Percentiles rank a stretch among this genome's conserved stretches.
These are phyloP conservation scores for Saccharum officinarum DNA, from an alignment of 176 grass and related monocot species.

Conservation along the genomic window DNA sequence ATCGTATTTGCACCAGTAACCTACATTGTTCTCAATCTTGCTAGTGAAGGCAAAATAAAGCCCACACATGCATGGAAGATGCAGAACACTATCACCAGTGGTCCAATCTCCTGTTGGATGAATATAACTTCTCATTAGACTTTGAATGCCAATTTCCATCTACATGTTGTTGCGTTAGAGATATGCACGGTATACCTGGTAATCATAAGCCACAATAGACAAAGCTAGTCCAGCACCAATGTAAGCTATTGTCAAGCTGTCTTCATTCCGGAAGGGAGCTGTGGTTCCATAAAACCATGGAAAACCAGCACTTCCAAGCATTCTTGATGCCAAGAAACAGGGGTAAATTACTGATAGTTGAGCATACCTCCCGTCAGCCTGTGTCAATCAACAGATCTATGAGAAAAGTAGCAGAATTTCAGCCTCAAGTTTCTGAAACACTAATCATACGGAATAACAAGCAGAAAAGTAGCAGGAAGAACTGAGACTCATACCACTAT, in stretches of 20 bases:
- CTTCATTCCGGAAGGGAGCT: conserved; percentile 54
- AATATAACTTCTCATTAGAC: not conserved
- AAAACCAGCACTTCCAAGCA: conserved; percentile 71
- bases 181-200: conserved; percentile 51
- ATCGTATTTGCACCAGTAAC: not conserved
- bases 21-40: conserved; percentile 84
- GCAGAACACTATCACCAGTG: conserved; percentile 78
- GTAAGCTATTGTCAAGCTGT: conserved; percentile 71
- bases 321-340: conserved; percentile 83
- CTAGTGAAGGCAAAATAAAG: conserved; percentile 85
- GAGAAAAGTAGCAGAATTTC: not conserved
- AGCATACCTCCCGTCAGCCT: conserved; percentile 84
- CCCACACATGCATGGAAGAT: conserved; percentile 86
- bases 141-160: not conserved
- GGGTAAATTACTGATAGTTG: conserved; percentile 73
- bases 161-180: not conserved
- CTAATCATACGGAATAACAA: not conserved
- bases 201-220: conserved; percentile 83
- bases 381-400: conserved; percentile 35
- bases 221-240: conserved; percentile 54
- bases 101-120: conserved; percentile 71
- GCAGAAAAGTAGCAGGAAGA: conserved; percentile 1
- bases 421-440: not conserved
- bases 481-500: conserved; percentile 69
- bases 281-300: conserved; percentile 67